Percentiles rank a stretch among this genome's conserved stretches.
phyloP scores from a whole-genome alignment of 768 basidiomycete species.

The Suillus weaverae region DNA sequence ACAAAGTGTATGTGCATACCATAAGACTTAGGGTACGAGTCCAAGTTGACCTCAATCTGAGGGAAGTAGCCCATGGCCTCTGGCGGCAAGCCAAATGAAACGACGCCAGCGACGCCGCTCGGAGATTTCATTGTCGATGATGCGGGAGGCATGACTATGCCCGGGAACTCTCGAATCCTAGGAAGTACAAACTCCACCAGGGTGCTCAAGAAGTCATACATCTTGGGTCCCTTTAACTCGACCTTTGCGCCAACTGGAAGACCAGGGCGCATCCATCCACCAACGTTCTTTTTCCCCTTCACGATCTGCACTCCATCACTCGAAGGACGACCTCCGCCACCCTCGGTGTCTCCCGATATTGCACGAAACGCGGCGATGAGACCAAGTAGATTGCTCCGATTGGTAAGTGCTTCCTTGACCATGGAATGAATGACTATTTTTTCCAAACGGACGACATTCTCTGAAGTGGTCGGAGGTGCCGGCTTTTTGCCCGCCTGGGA shows the following conservation, averaged over 20 bases:
- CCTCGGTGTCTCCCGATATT: slow-evolving; percentile 78
- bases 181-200: slow-evolving; percentile 96
- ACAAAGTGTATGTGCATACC: slow-evolving; percentile 96
- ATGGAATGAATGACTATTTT: slow-evolving; percentile 85
- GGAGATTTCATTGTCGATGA: slow-evolving; percentile 71
- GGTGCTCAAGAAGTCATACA: slow-evolving; percentile 91
- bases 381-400: slow-evolving; percentile 73
- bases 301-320: slow-evolving; percentile 80
- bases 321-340: slow-evolving; percentile 70
- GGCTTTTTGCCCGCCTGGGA: slow-evolving; percentile 64
- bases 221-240: slow-evolving; percentile 83
- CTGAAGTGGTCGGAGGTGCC: slow-evolving; percentile 62
- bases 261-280: slow-evolving; percentile 84
- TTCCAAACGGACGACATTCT: slow-evolving; percentile 76
- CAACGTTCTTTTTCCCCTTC: slow-evolving; percentile 60
- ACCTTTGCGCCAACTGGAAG: slow-evolving; percentile 88
- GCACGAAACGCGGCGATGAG: slow-evolving; percentile 86
- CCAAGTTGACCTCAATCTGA: slow-evolving; percentile 92
- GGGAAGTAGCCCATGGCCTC: slow-evolving; percentile 90
- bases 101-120: slow-evolving; percentile 81
- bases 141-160: slow-evolving; percentile 75
- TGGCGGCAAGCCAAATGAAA: slow-evolving; percentile 84
- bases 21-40: slow-evolving; percentile 80
- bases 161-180: slow-evolving; percentile 86
- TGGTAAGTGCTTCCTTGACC: slow-evolving; percentile 75